Conservation (phyloP, 352 stramenopile genomes). For the Thalassiosira sp. region DNA sequence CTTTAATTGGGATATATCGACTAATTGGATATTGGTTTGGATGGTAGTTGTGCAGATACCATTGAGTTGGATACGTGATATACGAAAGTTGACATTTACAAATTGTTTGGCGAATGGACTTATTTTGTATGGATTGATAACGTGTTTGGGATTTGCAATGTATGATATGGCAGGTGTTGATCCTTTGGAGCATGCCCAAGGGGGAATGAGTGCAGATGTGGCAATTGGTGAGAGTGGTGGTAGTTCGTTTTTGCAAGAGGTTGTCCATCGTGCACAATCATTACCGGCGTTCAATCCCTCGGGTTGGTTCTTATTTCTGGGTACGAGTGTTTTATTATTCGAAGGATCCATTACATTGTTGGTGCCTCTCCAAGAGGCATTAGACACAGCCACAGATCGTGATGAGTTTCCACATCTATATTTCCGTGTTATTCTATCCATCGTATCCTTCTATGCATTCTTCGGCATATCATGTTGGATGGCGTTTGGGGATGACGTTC, state of each 20-base stretch:
- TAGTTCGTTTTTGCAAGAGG: slow-evolving; percentile 23
- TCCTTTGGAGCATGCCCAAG: too few relatives aligned
- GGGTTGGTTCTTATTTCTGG: slow-evolving; percentile 59
- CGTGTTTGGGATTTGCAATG: slow-evolving; percentile 65
- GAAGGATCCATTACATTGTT: slow-evolving; percentile 73
- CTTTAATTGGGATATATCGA: slow-evolving; percentile 30
- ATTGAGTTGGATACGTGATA: slow-evolving; percentile 66
- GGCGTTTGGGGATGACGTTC: slow-evolving; percentile 60
- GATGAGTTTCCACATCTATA: slow-evolving; percentile 61
- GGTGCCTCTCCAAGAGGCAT: slow-evolving; percentile 68
- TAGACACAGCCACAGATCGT: slow-evolving; percentile 41
- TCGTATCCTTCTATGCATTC: slow-evolving; percentile 69
- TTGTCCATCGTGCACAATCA: slow-evolving; percentile 27
- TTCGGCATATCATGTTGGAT: slow-evolving; percentile 65
- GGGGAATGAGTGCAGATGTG: too few relatives aligned
- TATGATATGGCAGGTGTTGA: too few relatives aligned
- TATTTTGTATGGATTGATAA: slow-evolving; percentile 62
- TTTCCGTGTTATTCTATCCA: slow-evolving; percentile 49
- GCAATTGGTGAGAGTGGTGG: slow-evolving; percentile 18
- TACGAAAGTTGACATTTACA: slow-evolving; percentile 65
- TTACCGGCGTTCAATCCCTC: slow-evolving; percentile 46
- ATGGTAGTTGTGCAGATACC: slow-evolving; percentile 66
- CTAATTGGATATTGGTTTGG: slow-evolving; percentile 47
- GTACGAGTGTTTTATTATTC: slow-evolving; percentile 53
- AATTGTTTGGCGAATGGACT: slow-evolving; percentile 65